Evolutionary conservation across 805 yeast genomes (phyloP), one percentile per base, ranked within the genome.

Genomic region (Metschnikowia bowlesiae): DNA sequence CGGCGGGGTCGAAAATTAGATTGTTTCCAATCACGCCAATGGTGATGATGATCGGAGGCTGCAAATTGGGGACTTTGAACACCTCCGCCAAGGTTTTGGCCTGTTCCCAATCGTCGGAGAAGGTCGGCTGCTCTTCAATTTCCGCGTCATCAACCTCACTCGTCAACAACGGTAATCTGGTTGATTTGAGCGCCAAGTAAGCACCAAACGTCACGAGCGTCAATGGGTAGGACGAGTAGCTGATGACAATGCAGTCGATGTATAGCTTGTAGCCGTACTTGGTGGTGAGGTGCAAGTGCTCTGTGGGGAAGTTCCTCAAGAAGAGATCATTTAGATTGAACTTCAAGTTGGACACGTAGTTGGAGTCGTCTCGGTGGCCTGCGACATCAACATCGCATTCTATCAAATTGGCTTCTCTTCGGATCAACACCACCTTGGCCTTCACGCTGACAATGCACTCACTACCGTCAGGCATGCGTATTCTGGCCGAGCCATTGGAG

Each of bases 401-500:
- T 8, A 91, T 71, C 35, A 89, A 68, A 16, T 79, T 81, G 0
- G 73, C 59, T 14, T 78, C 76, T 41, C 58, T 60, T 31, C 58
- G 52, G 54, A 67, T 52, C 46, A 62, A 54, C 13, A 88, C 87
- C 3, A 91, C 97, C 60, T 87, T 86, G 10, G 91, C 81, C 68
- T 94, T 94, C 44, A 92, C 79, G 62, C 97, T 94, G 5, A 89
- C 92, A 33, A 94, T 85, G 60, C 96, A 89, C 68, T 94, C 98
- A 53, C 89, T 82, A 22, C 99, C 98, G 66, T 92, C 98, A 44
- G 87, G 78, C 33, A 89, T 79, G 55, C 90, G 78, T 16, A 92
- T 81, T 69, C 96, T 79, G 0, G 97, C 86, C 2, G 97, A 90
- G 11, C 99, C 99, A 68, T 92, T 89, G 3, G 97, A 87, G 46